Percentiles rank a stretch among this genome's conserved stretches.
These are phyloP conservation scores for Crithidia thermophila DNA, from an alignment of 208 protist species.

Conservation along the genomic window DNA sequence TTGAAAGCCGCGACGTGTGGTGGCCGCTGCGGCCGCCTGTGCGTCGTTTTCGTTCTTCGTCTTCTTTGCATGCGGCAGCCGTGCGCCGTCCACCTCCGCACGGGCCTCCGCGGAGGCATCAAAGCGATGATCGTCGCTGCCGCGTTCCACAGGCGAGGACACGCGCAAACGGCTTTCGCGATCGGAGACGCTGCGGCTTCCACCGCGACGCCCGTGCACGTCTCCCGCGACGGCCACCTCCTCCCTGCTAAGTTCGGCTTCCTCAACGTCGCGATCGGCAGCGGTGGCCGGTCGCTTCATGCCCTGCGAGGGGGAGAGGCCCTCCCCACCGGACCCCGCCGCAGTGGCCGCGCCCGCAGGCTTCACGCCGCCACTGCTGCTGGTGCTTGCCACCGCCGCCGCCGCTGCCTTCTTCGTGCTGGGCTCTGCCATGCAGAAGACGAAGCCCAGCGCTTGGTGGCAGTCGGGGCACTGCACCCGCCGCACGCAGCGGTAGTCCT, in stretches of 20 bases:
- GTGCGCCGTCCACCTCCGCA: neutral
- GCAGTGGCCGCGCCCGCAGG: neutral
- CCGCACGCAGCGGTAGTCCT: slow-evolving; percentile 44
- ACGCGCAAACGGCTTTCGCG: neutral
- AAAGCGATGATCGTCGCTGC: neutral
- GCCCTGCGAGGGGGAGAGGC: slow-evolving; percentile 11
- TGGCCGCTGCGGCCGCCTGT: slow-evolving; percentile 21
- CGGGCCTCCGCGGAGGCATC: neutral
- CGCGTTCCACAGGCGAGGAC: neutral
- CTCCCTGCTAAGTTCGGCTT: neutral
- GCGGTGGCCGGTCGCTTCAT: slow-evolving; percentile 22
- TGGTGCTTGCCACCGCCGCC: neutral
- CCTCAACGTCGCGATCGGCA: slow-evolving; percentile 6
- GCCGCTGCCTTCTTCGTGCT: neutral
- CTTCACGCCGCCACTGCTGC: neutral
- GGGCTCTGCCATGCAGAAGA: slow-evolving; percentile 43
- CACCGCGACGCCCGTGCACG: no score
- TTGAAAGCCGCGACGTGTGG: slow-evolving; percentile 16
- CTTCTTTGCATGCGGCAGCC: slow-evolving; percentile 34
- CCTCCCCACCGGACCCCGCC: neutral
- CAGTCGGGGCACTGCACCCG: slow-evolving; percentile 81
- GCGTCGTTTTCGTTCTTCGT: slow-evolving; percentile 31
- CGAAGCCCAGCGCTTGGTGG: slow-evolving; percentile 70
- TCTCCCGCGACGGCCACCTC: no score
- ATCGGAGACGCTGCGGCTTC: neutral